Conservation (phyloP, 495 filamentous ascomycete genomes). For the Aspergillus ostianus region DNA sequence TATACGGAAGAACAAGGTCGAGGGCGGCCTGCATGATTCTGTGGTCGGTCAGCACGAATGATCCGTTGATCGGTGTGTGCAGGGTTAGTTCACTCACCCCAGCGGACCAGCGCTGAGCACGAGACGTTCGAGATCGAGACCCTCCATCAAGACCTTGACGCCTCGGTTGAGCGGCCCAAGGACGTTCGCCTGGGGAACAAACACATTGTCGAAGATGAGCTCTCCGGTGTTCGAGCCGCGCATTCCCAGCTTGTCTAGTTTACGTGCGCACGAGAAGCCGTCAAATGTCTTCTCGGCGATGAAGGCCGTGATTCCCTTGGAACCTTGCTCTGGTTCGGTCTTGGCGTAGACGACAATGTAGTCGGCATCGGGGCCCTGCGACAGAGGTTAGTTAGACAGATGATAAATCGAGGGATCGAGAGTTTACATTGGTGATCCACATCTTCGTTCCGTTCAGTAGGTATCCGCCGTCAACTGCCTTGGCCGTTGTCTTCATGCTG, state of each 20-base stretch:
- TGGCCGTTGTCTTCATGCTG: conserved; percentile 86
- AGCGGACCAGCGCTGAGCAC: conserved; percentile 89
- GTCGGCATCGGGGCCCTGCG: conserved; percentile 83
- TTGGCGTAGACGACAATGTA: conserved; percentile 93
- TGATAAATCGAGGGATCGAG: background rate
- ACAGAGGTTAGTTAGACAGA: background rate
- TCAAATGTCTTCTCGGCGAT: conserved; percentile 70
- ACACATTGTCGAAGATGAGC: conserved; percentile 87
- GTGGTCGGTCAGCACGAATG: conserved; percentile 17
- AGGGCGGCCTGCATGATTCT: conserved; percentile 93
- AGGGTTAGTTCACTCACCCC: conserved; percentile 44
- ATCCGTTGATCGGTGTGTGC: background rate
- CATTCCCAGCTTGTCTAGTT: conserved; percentile 98
- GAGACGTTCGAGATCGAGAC: conserved; percentile 88
- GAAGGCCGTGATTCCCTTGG: conserved; percentile 94
- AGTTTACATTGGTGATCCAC: conserved; percentile 93
- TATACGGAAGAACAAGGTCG: conserved; percentile 85
- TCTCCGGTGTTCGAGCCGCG: conserved; percentile 95
- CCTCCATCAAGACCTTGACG: conserved; percentile 92
- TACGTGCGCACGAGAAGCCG: conserved; percentile 85
- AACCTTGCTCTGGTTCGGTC: conserved; percentile 74
- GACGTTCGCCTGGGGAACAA: conserved; percentile 79
- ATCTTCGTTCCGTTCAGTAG: conserved; percentile 91
- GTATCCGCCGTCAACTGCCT: conserved; percentile 79
- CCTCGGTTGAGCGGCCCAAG: conserved; percentile 79